Conservation (phyloP, 164 flowering plant species). For the Annona cherimola region DNA sequence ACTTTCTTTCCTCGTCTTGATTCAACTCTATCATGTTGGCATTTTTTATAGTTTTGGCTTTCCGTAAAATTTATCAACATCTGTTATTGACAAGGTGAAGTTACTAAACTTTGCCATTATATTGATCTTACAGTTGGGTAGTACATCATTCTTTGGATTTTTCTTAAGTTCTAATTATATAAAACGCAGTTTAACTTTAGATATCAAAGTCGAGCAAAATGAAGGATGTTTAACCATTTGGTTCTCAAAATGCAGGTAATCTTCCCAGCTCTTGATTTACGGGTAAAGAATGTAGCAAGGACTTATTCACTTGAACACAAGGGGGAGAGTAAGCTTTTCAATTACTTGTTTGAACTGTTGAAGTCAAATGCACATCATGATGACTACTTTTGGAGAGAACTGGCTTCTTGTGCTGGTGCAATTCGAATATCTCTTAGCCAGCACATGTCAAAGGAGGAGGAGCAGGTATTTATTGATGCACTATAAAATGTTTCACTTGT, state of each 20-base stretch:
- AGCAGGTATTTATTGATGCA: constrained; percentile 50
- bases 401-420: constrained; percentile 84
- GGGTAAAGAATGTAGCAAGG: constrained; percentile 90
- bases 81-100: neutral
- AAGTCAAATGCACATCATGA: constrained; percentile 46
- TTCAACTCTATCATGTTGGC: no score
- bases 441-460: constrained; percentile 97
- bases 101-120: neutral
- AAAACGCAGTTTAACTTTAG: neutral
- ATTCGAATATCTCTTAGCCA: constrained; percentile 81
- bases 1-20: no score
- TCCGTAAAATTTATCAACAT: neutral
- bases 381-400: constrained; percentile 63
- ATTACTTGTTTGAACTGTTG: constrained; percentile 65
- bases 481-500: no score
- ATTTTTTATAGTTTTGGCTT: neutral
- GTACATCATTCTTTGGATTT: neutral
- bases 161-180: no score
- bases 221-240: neutral
- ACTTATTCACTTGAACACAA: constrained; percentile 92
- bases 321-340: constrained; percentile 80
- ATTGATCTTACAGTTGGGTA: neutral
- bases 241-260: constrained; percentile 54
- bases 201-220: neutral
- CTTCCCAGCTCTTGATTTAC: constrained; percentile 90